phyloP scores from a whole-genome alignment of 352 stramenopile genomes.

The Globisporangium camurandrum region DNA sequence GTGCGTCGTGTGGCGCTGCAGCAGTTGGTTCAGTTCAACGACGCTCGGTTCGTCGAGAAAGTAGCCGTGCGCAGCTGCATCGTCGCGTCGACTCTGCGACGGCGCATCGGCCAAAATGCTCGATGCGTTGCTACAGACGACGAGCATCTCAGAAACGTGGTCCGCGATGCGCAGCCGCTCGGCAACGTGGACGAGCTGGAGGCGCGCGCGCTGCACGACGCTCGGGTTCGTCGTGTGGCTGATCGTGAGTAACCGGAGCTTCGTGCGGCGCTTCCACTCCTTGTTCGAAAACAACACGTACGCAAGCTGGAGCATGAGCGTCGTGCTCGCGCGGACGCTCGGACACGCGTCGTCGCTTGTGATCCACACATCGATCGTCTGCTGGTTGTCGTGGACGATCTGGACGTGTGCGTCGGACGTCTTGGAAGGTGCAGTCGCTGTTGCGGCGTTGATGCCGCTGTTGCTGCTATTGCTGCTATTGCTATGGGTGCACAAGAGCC shows the following conservation, averaged over 20 bases:
- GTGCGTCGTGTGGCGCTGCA: conserved; percentile 34
- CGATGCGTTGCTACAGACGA: conserved; percentile 29
- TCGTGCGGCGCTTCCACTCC: conserved; percentile 21
- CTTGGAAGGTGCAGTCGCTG: not conserved
- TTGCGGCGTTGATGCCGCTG: not conserved
- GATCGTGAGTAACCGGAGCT: conserved; percentile 22
- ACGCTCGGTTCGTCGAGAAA: conserved; percentile 17
- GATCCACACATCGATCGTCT: conserved; percentile 61
- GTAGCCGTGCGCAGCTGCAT: conserved; percentile 6
- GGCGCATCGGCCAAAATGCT: conserved; percentile 22
- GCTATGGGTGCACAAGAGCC: conserved; percentile 22
- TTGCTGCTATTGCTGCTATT: not conserved
- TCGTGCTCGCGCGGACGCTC: conserved; percentile 21
- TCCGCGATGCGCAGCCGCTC: conserved; percentile 23
- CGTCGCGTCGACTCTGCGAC: conserved; percentile 9
- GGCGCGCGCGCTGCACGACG: conserved; percentile 17
- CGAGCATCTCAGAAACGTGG: conserved; percentile 34
- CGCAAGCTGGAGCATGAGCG: conserved; percentile 38
- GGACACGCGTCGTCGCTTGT: conserved; percentile 22
- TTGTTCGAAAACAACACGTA: conserved; percentile 35
- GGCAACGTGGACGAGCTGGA: conserved; percentile 17
- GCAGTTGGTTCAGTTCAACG: conserved; percentile 36
- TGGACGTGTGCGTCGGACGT: conserved; percentile 4
- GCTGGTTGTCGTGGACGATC: conserved; percentile 8
- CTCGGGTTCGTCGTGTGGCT: conserved; percentile 13